These are phyloP conservation scores for Penicillium cosmopolitanum DNA, from an alignment of 495 filamentous ascomycete genomes.

Conservation along the genomic window DNA sequence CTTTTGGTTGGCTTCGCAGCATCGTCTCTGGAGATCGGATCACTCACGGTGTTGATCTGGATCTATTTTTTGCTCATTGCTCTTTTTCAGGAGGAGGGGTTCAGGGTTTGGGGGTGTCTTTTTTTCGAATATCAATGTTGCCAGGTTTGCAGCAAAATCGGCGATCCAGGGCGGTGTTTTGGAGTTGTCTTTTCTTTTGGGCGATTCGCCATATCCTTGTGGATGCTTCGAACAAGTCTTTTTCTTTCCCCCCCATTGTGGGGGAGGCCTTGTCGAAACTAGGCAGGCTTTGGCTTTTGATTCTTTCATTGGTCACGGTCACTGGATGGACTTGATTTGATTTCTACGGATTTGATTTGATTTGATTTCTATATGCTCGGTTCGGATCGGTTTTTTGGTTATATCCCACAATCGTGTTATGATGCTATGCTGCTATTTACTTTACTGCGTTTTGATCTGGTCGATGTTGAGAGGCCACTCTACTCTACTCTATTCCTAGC, in stretches of 20 bases:
- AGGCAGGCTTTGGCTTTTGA: not conserved
- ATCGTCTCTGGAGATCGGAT: not conserved
- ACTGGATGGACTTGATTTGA: conserved; percentile 7
- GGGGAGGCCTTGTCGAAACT: no score
- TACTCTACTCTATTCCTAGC: no score
- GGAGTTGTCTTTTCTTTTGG: conserved; percentile 8
- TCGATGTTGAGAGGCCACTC: not conserved
- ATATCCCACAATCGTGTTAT: conserved; percentile 39
- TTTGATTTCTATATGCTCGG: not conserved
- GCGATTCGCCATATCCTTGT: no score
- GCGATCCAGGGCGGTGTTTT: conserved; percentile 22
- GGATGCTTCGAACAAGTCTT: no score
- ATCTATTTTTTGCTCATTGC: conserved; percentile 1
- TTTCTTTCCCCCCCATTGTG: no score
- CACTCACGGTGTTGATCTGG: conserved; percentile 3
- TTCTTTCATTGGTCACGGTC: not conserved
- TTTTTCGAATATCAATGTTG: not conserved
- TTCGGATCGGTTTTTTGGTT: conserved; percentile 23
- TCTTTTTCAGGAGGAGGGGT: not conserved
- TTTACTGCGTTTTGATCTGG: not conserved
- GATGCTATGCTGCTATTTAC: conserved; percentile 30
- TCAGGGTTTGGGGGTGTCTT: conserved; percentile 7
- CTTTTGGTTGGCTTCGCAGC: no score
- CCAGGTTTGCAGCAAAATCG: conserved; percentile 20
- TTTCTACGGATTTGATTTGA: not conserved